Evolutionary conservation across 139 green algal species (phyloP).

Genomic region (Chlorella sorokiniana): DNA sequence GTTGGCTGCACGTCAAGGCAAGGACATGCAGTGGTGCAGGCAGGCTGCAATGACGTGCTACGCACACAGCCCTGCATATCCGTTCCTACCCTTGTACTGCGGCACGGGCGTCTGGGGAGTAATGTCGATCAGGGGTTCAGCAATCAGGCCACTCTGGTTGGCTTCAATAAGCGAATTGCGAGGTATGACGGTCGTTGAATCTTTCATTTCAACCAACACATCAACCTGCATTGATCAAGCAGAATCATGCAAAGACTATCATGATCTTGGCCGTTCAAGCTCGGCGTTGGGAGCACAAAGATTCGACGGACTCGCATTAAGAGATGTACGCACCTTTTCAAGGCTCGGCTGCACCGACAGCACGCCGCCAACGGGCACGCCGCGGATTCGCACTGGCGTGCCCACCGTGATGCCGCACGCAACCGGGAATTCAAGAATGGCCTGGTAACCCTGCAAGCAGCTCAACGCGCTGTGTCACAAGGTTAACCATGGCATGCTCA

Average conservation of each 20-base stretch:
- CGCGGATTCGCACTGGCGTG: constrained; percentile 85
- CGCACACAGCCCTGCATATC: background rate
- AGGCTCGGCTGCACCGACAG: constrained; percentile 87
- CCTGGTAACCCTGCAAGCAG: constrained; percentile 43
- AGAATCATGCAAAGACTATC: background rate
- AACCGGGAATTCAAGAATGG: constrained; percentile 88
- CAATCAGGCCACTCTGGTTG: constrained; percentile 97
- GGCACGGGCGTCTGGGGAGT: constrained; percentile 87
- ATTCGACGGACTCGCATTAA: too few species aligned
- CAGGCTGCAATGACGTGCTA: constrained; percentile 69
- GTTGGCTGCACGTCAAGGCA: constrained; percentile 39
- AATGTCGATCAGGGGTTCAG: constrained; percentile 96
- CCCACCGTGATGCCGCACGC: constrained; percentile 95
- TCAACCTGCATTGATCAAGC: constrained; percentile 60
- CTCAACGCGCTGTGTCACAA: background rate
- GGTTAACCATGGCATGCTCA: too few species aligned
- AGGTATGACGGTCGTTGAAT: constrained; percentile 90
- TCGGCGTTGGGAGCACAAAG: background rate
- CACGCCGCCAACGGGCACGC: constrained; percentile 84
- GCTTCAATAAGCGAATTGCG: constrained; percentile 92
- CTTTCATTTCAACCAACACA: constrained; percentile 84
- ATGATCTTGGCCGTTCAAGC: background rate
- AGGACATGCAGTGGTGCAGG: background rate
- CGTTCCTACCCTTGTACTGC: constrained; percentile 54
- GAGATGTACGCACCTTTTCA: constrained; percentile 58